Base-by-base conservation (phyloP, 2,329 filamentous ascomycete species). In the Endoconidiophora laricicola region DNA sequence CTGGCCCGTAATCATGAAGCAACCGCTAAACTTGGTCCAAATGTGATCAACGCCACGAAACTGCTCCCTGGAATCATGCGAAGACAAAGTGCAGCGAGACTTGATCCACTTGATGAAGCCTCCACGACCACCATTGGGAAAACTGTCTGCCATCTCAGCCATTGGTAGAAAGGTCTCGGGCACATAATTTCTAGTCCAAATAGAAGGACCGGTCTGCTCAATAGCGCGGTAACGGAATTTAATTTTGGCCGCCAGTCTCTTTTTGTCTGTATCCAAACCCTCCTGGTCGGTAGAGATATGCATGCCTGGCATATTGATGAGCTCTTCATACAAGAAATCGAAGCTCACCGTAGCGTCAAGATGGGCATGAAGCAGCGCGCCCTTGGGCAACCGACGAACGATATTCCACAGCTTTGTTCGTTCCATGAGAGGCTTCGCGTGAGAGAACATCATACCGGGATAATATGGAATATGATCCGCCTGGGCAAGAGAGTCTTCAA, bases 381-480 rank as follows among this genome's bases (percentile, higher is more conserved):
- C 91, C 63, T 96, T 96, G 24, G 90, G 90, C 83, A 96, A 86
- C 55, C 70, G 74, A 53, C 80, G 76, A 14, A 94, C 74, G 57
- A 95, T 91, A 56, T 78, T 73, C 86, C 86, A 96, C 22, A 95
- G 70, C 59, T 79, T 79, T 12, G 86, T 94, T 57, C 72, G 71
- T 64, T 94, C 86, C 78, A 94, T 93, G 37, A 78, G 77, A n/a
- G 79, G 75, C 63, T 87, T 90, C 57, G 86, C 86, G 36, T 90
- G 72, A 36, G 76, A 80, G 65, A 94, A 95, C 83, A 94, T 91
- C 82, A 94, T 94, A 9, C 88, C 88, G 0, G 86, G 86, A 60
- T 83, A 86, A 46, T 90, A 68, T 56, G 78, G 76, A 54, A 77
- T 73, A 57, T 78, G 63, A n/a, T 65, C 68, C 50, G 76, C 66